phyloP scores from a whole-genome alignment of 768 basidiomycete genomes.

The Amyloporia xantha region DNA sequence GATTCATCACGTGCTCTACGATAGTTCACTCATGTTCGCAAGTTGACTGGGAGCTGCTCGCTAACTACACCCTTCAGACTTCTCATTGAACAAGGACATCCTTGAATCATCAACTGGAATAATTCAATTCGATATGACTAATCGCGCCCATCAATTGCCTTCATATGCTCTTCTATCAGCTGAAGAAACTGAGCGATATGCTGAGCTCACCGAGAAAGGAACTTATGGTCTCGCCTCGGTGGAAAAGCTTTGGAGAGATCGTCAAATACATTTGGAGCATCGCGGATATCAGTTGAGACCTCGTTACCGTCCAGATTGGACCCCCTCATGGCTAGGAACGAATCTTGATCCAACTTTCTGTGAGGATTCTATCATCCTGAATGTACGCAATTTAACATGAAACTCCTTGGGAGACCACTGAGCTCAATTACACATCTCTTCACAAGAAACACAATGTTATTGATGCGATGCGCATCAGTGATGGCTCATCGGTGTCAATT shows the following conservation, averaged over 20 bases:
- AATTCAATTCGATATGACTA: not conserved
- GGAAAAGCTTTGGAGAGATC: conserved; percentile 12
- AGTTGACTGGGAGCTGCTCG: not conserved
- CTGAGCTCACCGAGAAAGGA: not conserved
- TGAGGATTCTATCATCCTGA: conserved; percentile 10
- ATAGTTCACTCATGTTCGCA: not conserved
- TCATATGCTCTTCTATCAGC: not conserved
- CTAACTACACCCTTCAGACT: not conserved
- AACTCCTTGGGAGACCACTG: no score
- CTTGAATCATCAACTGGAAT: not conserved
- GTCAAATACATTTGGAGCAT: conserved; percentile 2
- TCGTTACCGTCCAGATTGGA: conserved; percentile 13
- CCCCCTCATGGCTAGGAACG: conserved; percentile 15
- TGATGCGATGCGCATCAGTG: conserved; percentile 7
- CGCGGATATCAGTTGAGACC: conserved; percentile 10
- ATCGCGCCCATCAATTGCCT: conserved; percentile 1
- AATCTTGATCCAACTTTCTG: conserved; percentile 6
- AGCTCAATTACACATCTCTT: no score
- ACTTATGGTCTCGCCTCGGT: not conserved
- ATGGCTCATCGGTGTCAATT: conserved; percentile 8
- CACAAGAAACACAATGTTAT: conserved; percentile 7
- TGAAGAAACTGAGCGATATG: conserved; percentile 2
- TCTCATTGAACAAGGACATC: not conserved
- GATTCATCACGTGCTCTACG: not conserved
- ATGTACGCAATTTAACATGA: conserved; percentile 1